Conservation (phyloP, 225 moss, liverwort and hornwort genomes). For the Thuidium tamariscinum region DNA sequence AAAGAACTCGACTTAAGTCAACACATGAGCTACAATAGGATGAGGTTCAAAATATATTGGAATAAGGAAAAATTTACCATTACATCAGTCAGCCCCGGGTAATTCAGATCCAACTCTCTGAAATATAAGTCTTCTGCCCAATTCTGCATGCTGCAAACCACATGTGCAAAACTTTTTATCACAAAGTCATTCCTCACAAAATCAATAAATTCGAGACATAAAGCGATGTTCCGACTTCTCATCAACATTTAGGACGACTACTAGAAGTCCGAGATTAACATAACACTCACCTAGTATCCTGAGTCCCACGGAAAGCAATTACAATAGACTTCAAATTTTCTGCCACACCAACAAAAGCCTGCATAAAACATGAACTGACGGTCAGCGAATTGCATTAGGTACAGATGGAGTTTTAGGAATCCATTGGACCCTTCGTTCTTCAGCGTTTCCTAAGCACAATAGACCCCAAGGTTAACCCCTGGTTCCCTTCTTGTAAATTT, state of each 20-base stretch:
- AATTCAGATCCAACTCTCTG: slow-evolving; percentile 80
- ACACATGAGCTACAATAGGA: neutral
- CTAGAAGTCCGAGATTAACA: neutral
- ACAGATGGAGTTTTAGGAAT: neutral
- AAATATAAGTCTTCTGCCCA: slow-evolving; percentile 96
- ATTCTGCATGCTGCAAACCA: slow-evolving; percentile 63
- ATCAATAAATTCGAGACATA: neutral
- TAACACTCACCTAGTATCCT: slow-evolving; percentile 45
- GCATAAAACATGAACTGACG: slow-evolving; percentile 18
- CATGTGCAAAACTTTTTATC: neutral
- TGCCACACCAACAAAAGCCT: slow-evolving; percentile 81
- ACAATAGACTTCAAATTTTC: slow-evolving; percentile 70
- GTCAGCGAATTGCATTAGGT: neutral
- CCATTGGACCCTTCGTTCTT: neutral
- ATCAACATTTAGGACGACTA: neutral
- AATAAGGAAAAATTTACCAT: slow-evolving; percentile 22
- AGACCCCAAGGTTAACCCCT: neutral
- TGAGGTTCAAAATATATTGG: neutral
- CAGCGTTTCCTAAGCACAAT: neutral
- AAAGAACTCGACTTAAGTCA: neutral
- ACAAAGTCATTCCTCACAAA: neutral
- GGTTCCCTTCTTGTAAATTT: neutral
- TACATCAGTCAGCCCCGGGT: slow-evolving; percentile 66
- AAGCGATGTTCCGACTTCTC: neutral
- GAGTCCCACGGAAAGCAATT: slow-evolving; percentile 89